Evolutionary conservation across 2,329 filamentous ascomycete genomes (phyloP).

Genomic region (Sporothrix phasma): DNA sequence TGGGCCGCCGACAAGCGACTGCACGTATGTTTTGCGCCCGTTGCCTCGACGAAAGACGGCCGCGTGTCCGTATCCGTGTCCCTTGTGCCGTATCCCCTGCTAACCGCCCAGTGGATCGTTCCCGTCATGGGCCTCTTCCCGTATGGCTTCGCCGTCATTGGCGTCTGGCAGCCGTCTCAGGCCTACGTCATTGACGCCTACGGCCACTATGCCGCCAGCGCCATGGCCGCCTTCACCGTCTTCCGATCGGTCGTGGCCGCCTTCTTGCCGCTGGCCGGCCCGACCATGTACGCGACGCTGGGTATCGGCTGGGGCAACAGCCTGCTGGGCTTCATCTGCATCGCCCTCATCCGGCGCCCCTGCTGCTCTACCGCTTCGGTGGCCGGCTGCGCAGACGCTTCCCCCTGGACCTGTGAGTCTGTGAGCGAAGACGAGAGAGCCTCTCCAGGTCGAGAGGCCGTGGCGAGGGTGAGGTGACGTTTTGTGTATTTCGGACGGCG

Average conservation of each 20-base stretch:
- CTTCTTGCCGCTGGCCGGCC: slow-evolving; percentile 46
- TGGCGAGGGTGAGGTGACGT: too few species aligned
- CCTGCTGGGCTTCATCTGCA: slow-evolving; percentile 32
- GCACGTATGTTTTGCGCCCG: slow-evolving; percentile 5
- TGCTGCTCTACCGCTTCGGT: slow-evolving; percentile 47
- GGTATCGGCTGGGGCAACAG: slow-evolving; percentile 39
- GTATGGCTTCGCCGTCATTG: slow-evolving; percentile 26
- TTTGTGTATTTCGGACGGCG: background rate
- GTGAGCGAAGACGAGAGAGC: background rate
- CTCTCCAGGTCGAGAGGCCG: background rate
- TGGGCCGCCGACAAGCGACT: slow-evolving; percentile 25
- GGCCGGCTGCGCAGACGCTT: slow-evolving; percentile 21
- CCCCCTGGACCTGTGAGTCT: slow-evolving; percentile 6
- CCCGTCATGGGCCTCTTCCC: slow-evolving; percentile 22
- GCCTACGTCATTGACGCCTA: slow-evolving; percentile 53
- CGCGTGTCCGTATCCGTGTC: background rate
- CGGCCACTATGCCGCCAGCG: slow-evolving; percentile 45
- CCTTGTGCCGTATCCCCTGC: background rate
- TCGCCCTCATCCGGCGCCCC: slow-evolving; percentile 43
- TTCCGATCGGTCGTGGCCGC: slow-evolving; percentile 45
- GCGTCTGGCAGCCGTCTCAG: slow-evolving; percentile 26
- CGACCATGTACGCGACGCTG: slow-evolving; percentile 44
- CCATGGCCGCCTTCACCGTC: slow-evolving; percentile 51
- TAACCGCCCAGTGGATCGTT: slow-evolving; percentile 12
- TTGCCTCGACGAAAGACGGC: too few species aligned